Percentiles rank a stretch among this genome's conserved stretches.
These are phyloP conservation scores for Penicillium steckii DNA, from an alignment of 495 filamentous ascomycete genomes.

Conservation along the genomic window DNA sequence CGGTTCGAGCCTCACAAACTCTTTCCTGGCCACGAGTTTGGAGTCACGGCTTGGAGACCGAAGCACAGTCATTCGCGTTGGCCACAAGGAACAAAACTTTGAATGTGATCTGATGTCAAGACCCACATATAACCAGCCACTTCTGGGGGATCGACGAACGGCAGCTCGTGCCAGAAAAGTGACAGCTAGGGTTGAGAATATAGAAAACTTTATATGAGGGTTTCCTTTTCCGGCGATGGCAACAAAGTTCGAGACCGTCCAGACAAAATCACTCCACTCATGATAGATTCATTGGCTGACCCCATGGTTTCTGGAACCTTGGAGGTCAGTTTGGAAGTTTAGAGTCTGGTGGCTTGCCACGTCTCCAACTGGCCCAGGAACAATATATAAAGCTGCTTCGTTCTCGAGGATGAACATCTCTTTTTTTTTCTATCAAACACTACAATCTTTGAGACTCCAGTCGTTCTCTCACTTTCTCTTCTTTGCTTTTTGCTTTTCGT, in stretches of 20 bases:
- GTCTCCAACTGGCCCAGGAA: constrained; percentile 3
- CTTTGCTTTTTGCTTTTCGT: constrained; percentile 7
- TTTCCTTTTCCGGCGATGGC: constrained; percentile 14
- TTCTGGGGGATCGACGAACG: constrained; percentile 1
- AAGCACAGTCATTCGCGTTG: background rate
- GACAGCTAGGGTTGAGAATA: background rate
- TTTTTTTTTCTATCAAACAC: constrained; percentile 2
- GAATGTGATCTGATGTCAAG: background rate
- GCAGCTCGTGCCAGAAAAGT: background rate
- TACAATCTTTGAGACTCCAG: constrained; percentile 6
- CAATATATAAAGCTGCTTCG: background rate
- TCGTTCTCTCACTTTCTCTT: constrained; percentile 9
- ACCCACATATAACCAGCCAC: background rate
- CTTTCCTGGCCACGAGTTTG: background rate
- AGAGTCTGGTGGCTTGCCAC: background rate
- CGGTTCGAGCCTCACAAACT: background rate
- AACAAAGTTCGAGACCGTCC: constrained; percentile 5
- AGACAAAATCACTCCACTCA: background rate
- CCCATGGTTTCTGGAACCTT: background rate
- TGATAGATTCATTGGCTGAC: constrained; percentile 3
- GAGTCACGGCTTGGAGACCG: background rate
- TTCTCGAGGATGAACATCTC: background rate
- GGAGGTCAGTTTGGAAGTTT: background rate
- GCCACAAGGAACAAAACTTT: constrained; percentile 1
- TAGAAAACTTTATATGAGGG: background rate